Conservation (phyloP, 192 early-diverging fungal genomes). For the Coemansia sp. region DNA sequence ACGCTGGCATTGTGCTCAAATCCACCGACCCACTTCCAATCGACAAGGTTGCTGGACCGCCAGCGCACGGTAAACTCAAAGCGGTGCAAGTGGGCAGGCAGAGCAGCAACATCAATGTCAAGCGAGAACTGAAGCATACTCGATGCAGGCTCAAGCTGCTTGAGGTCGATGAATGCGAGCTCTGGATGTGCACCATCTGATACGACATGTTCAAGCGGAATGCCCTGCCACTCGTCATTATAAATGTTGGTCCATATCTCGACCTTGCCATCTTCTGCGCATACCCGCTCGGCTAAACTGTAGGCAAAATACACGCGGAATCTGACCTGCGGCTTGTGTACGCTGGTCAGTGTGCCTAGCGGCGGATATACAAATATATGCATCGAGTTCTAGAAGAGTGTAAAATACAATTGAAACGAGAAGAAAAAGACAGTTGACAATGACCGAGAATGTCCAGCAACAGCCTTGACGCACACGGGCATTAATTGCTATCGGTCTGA, state of each 20-base stretch:
- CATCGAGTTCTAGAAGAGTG: neutral
- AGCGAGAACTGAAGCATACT: slow-evolving; percentile 26
- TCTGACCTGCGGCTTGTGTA: slow-evolving; percentile 17
- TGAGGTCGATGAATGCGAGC: slow-evolving; percentile 20
- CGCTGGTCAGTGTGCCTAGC: slow-evolving; percentile 32
- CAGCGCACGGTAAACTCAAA: slow-evolving; percentile 53
- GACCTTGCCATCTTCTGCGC: neutral
- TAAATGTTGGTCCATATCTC: slow-evolving; percentile 44
- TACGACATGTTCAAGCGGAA: slow-evolving; percentile 9
- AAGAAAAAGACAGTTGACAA: neutral
- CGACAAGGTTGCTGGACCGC: slow-evolving; percentile 1
- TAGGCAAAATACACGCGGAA: slow-evolving; percentile 41
- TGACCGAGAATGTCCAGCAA: neutral
- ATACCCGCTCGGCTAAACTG: neutral
- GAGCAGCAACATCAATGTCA: slow-evolving; percentile 6
- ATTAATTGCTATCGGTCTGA: neutral
- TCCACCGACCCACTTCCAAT: slow-evolving; percentile 33
- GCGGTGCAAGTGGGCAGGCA: neutral
- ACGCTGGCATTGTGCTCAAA: slow-evolving; percentile 37
- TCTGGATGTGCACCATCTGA: slow-evolving; percentile 3
- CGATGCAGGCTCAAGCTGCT: slow-evolving; percentile 8
- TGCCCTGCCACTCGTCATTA: slow-evolving; percentile 19
- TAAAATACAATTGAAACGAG: slow-evolving; percentile 5
- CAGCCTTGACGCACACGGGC: neutral
- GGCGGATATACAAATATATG: slow-evolving; percentile 33